Base-by-base conservation (phyloP, 169 alveolate species). In the Haemoproteus tartakovskyi region DNA sequence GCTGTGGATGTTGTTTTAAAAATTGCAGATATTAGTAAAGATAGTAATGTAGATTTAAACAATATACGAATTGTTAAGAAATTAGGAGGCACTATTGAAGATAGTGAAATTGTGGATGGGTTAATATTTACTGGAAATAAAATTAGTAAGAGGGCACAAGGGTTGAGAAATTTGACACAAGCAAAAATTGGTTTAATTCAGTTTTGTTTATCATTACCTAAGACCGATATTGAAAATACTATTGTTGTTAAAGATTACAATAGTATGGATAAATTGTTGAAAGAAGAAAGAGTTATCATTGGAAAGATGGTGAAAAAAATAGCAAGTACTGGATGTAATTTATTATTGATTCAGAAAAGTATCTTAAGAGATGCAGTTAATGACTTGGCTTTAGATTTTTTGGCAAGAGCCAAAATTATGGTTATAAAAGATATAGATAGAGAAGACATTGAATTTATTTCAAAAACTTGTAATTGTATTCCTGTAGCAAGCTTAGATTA, bases 21-120 rank as follows among this genome's bases (percentile, higher is more conserved):
- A 48, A 88, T 89, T n/a, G 63, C 87, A 63, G 94, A 88, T 47
- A 56, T 64, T 41, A 67, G 82, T 57, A 87, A 80, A 41, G 89
- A 92, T 33, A 90, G 74, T 60, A 93, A 92, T 79, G 96, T 95
- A 2, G 97, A 93, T 85, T 84, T 93, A 56, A 93, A 86, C 60
- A 93, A 92, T 83, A 92, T 94, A 40, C 63, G 92, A 61, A 93
- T 94, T 56, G 95, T 89, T 16, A 95, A 95, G 81, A 95, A 95
- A 78, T 82, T 96, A 50, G 99, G 99, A 46, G 99, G 99, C 2
- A 97, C 99, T 2, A 92, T 97, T 24, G 99, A 97, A 67, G 99
- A 98, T 70, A 93, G 99, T 5, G 99, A 97, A 87, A 86, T 97
- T 87, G 97, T 97, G 19, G 98, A 98, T 78, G 99, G 99, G 3